Conservation (phyloP, 2,329 filamentous ascomycete species). For the Penicillium sp. region DNA sequence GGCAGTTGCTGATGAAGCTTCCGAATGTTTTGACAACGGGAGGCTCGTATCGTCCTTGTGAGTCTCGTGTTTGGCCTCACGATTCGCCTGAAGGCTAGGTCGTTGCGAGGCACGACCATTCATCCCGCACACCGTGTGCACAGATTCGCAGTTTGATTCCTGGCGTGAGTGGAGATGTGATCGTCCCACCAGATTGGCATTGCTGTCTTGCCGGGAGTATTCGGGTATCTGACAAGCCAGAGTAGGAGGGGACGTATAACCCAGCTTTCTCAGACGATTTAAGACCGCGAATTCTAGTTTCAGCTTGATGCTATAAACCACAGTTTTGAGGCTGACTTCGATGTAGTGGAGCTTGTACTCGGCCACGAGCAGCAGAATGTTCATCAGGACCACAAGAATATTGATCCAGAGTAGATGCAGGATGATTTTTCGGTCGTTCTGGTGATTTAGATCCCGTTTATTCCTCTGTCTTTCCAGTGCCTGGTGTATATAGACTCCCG, state of each 20-base stretch:
- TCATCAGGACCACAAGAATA: conserved; percentile 1
- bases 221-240: background rate
- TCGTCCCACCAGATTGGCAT: background rate
- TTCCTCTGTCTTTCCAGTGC: background rate
- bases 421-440: background rate
- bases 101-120: background rate
- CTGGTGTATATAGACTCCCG: background rate
- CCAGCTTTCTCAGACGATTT: no score
- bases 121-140: background rate
- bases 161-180: conserved; percentile 1
- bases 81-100: background rate
- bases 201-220: background rate
- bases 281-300: no score
- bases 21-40: background rate
- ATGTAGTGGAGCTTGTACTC: background rate
- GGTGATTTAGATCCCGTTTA: background rate
- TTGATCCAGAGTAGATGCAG: background rate
- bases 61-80: background rate
- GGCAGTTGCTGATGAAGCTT: background rate
- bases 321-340: no score
- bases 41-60: background rate
- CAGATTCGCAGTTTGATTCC: background rate
- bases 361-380: background rate
- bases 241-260: background rate
- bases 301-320: no score